Conservation (phyloP, 257 asterid species). For the Solanum medicagineum region DNA sequence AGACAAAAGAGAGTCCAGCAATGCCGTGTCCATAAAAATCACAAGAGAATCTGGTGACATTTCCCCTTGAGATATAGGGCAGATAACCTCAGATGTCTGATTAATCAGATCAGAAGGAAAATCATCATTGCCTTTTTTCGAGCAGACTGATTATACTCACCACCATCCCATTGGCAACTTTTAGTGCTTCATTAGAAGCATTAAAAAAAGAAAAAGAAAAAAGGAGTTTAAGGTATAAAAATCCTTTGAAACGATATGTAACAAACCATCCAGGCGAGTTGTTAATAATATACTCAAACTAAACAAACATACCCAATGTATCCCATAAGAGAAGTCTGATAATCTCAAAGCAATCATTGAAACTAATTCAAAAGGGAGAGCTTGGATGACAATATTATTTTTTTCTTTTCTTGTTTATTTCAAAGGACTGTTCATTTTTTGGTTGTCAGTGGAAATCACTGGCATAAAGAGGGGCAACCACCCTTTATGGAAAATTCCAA, state of each 20-base stretch:
- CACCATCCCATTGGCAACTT: neutral
- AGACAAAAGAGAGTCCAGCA: neutral
- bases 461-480: neutral
- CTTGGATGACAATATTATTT: neutral
- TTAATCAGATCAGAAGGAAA: neutral
- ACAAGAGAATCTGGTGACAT: neutral
- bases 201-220: neutral
- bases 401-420: neutral
- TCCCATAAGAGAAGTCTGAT: neutral
- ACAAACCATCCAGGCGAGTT: neutral
- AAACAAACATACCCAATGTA: neutral
- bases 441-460: neutral
- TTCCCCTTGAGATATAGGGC: neutral
- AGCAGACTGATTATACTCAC: neutral
- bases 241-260: neutral
- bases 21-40: neutral
- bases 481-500: neutral
- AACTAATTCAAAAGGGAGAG: neutral
- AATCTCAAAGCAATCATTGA: neutral
- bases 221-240: neutral
- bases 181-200: neutral
- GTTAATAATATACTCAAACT: neutral
- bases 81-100: neutral
- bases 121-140: neutral
- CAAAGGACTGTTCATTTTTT: neutral